Evolutionary conservation across 352 stramenopile genomes (phyloP), one percentile per base, ranked within the genome.

Genomic region (Phytophthora chlamydospora): DNA sequence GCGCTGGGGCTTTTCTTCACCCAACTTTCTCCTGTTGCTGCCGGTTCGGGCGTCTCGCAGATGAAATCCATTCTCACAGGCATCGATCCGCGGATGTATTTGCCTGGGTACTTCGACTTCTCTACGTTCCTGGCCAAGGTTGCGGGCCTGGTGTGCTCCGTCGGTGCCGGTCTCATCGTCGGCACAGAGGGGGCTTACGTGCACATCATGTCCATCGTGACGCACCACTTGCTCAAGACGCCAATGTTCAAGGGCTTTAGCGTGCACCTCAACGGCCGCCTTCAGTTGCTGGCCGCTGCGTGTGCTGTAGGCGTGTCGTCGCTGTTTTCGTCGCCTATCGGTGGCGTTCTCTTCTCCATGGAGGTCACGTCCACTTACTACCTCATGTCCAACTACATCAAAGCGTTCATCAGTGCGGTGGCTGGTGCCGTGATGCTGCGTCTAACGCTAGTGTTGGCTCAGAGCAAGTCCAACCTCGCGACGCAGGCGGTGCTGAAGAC

Each of bases 111-210:
- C 65, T 93, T 96, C 72, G 83, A 91, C 49, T 83, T 84, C 31
- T 66, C 63, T 31, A 95, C 86, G n/a, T 78, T 94, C n/a, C 45
- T 96, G 9, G 87, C 89, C 19, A 98, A 98, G 65, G 73, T 94
- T 47, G 66, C 98, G 11, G 97, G 97, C 21, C 93, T 99, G 6
- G 89, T 97, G 6, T 98, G 97, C 44, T 89, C 89, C 12, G 83
- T 99, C 17, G 90, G 95, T 6, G 90, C 90, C 1, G 97, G 97
- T 3, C 83, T 99, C 11, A 88, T 98, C 19, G 91, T 99, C 2
- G 98, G 98, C 52, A 99, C 98, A 8, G 98, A 99, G 76, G 98
- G 98, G 29, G 96, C 98, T 1, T 99, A 99, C 83, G 96, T 99
- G n/a, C 96, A 99, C 78, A 96, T 98, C 58, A 95, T 95, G 73